Conservation (phyloP, 106 monocot genomes). For the Dendrobium chrysotoxum region DNA sequence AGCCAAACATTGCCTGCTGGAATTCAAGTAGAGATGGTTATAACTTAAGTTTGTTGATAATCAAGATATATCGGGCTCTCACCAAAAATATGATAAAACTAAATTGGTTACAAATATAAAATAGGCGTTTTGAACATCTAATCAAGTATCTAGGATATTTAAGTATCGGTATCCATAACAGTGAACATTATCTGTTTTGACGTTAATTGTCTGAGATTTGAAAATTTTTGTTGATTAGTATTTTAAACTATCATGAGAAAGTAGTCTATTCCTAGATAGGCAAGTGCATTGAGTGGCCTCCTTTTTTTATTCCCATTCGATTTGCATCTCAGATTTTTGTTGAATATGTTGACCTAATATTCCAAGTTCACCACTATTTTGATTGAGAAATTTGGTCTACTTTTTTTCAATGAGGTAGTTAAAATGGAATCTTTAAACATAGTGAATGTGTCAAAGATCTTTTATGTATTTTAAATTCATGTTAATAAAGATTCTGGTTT, state of each 20-base stretch:
- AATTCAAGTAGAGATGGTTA: not conserved
- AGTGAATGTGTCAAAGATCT: not conserved
- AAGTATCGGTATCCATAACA: not conserved
- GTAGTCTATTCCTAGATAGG: too few relatives aligned
- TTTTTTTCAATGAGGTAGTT: not conserved
- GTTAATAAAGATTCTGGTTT: not conserved
- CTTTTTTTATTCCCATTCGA: not conserved
- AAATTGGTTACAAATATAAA: not conserved
- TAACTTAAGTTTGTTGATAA: not conserved
- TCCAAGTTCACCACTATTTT: not conserved
- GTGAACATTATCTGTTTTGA: not conserved
- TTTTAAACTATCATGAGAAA: not conserved
- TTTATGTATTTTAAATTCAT: not conserved
- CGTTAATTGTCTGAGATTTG: not conserved
- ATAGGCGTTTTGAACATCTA: not conserved
- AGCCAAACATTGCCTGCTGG: not conserved
- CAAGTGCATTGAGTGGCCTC: too few relatives aligned
- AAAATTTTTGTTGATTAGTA: not conserved
- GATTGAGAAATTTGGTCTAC: not conserved
- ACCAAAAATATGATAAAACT: not conserved
- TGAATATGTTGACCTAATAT: not conserved
- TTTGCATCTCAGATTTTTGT: not conserved
- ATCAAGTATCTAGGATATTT: not conserved
- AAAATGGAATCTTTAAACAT: not conserved
- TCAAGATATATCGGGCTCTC: too few relatives aligned